A percentile compares a stretch with the other conserved stretches of the same genome.
Conservation (phyloP, 1,139 yeast species). For the Tardiomyces blankii region DNA sequence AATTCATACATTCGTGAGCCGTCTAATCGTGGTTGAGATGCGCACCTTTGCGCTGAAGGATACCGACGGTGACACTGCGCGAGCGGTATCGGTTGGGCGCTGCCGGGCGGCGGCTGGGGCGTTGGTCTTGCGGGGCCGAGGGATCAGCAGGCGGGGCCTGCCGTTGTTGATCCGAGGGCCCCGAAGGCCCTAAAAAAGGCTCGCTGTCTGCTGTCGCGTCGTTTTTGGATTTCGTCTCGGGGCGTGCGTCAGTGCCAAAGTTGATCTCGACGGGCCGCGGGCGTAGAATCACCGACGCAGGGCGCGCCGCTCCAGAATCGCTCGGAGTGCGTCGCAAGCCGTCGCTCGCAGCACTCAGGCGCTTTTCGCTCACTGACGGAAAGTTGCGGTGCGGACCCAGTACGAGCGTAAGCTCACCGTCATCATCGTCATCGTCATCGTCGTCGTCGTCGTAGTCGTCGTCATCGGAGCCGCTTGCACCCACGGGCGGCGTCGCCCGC, state of each 20-base stretch:
- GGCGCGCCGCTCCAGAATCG: not conserved
- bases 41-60: not conserved
- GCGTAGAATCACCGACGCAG: not conserved
- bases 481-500: constrained; percentile 4
- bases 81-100: not conserved
- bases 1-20: not conserved
- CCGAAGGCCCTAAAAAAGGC: not conserved
- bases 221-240: no score
- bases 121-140: no score
- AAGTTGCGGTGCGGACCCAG: constrained; percentile 28
- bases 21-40: not conserved
- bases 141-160: no score
- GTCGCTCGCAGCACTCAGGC: not conserved
- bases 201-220: no score
- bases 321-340: not conserved
- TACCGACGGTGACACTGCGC: not conserved
- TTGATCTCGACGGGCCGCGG: not conserved
- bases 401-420: constrained; percentile 43
- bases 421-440: constrained; percentile 21
- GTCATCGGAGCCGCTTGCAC: constrained; percentile 1
- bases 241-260: no score
- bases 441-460: constrained; percentile 1
- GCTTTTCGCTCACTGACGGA: constrained; percentile 4
- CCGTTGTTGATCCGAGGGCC: no score
- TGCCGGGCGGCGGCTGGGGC: not conserved